A percentile compares a stretch with the other conserved stretches of the same genome.
These are phyloP conservation scores for Pythium dissotocum DNA, from an alignment of 352 stramenopile genomes.

Conservation along the genomic window DNA sequence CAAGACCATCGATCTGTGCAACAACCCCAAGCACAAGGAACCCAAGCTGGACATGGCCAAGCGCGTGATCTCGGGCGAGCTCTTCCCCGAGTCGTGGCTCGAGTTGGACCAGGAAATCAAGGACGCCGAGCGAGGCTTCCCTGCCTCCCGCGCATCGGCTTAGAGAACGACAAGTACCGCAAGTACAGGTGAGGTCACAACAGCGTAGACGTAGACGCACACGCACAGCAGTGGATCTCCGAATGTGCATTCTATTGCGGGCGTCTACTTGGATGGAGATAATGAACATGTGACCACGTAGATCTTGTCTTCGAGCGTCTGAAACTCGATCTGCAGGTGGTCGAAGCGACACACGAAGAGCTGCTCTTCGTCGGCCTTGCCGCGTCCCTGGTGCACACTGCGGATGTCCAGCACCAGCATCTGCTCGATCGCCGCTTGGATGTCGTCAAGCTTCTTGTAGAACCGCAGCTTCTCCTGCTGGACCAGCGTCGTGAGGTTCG, in stretches of 20 bases:
- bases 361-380: constrained; percentile 50
- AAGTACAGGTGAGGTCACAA: neutral
- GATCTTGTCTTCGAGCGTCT: constrained; percentile 68
- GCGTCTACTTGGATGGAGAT: constrained; percentile 21
- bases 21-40: constrained; percentile 99
- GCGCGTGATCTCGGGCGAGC: constrained; percentile 94
- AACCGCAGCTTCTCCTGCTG: constrained; percentile 53
- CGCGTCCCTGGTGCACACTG: constrained; percentile 77
- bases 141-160: neutral
- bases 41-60: constrained; percentile 99
- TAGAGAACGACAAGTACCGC: neutral
- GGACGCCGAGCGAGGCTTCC: constrained; percentile 47
- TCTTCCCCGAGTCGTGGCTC: constrained; percentile 98
- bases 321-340: constrained; percentile 72
- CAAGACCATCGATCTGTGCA: constrained; percentile 99
- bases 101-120: constrained; percentile 98
- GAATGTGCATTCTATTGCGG: neutral
- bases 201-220: neutral
- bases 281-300: constrained; percentile 57
- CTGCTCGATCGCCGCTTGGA: constrained; percentile 67
- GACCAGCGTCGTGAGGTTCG: constrained; percentile 45
- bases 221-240: neutral
- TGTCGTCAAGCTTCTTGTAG: constrained; percentile 56
- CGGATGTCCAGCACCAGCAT: constrained; percentile 86
- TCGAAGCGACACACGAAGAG: constrained; percentile 78